A percentile compares a stretch with the other conserved stretches of the same genome.
These are phyloP conservation scores for Sporobolomyces pararoseus DNA, from an alignment of 768 basidiomycete genomes.

Conservation along the genomic window DNA sequence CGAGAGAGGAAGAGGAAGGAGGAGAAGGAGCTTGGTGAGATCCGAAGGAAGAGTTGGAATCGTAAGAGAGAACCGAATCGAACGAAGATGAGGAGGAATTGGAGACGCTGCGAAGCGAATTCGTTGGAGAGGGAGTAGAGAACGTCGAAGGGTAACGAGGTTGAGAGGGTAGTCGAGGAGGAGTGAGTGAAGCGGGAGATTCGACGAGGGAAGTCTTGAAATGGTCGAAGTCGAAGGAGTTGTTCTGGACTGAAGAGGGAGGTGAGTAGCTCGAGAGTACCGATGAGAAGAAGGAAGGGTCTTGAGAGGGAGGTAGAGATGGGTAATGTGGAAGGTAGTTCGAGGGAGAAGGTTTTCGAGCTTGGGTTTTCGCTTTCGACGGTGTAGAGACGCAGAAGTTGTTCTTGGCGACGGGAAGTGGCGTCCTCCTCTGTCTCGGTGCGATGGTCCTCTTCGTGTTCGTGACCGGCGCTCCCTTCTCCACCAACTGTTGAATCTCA, in stretches of 20 bases:
- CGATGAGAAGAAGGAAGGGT: no score
- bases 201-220: not conserved
- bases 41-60: not conserved
- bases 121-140: conserved; percentile 10
- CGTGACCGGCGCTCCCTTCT: not conserved
- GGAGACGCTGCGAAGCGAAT: conserved; percentile 16
- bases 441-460: conserved; percentile 1
- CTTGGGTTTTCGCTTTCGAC: no score
- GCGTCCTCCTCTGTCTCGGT: not conserved
- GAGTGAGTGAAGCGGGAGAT: not conserved
- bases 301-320: no score
- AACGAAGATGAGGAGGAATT: conserved; percentile 15
- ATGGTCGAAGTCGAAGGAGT: not conserved
- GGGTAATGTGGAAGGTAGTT: no score
- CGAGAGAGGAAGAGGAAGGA: not conserved
- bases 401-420: no score
- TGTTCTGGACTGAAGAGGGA: no score
- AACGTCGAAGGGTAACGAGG: conserved; percentile 29
- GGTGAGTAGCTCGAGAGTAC: no score
- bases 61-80: conserved; percentile 36
- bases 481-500: conserved; percentile 16
- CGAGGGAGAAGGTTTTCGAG: not conserved
- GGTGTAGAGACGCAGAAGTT: no score
- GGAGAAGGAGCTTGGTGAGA: not conserved
- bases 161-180: not conserved